phyloP scores from a whole-genome alignment of 306 rosid genomes.

The Fragaria vesca region DNA sequence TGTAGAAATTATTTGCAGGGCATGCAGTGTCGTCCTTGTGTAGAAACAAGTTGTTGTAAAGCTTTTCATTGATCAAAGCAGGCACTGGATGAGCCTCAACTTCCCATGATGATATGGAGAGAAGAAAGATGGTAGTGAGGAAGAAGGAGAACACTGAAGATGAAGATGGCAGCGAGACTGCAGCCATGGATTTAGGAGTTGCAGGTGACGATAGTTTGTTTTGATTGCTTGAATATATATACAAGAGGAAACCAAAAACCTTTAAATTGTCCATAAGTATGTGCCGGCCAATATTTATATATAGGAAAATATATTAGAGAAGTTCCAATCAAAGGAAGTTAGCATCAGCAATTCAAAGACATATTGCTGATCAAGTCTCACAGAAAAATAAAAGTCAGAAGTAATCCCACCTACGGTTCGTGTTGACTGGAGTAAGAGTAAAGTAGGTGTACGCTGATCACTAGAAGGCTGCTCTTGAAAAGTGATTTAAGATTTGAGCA shows the following conservation, averaged over 20 bases:
- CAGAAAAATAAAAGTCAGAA: too few species aligned
- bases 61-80: constrained; percentile 39
- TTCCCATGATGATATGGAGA: constrained; percentile 8
- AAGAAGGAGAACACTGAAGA: constrained; percentile 3
- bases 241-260: neutral
- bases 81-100: constrained; percentile 30
- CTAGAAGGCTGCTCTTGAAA: too few species aligned
- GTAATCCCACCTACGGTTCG: too few species aligned
- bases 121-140: neutral
- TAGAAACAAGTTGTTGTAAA: constrained; percentile 52
- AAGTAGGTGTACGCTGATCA: too few species aligned
- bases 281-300: neutral
- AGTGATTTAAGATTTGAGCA: too few species aligned
- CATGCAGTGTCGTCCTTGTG: constrained; percentile 84
- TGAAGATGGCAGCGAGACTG: constrained; percentile 3
- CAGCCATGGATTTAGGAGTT: constrained; percentile 14
- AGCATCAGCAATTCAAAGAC: neutral
- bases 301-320: too few species aligned
- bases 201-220: neutral
- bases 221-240: neutral
- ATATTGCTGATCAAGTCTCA: neutral
- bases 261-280: too few species aligned
- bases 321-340: neutral
- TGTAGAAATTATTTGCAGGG: constrained; percentile 75
- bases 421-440: too few species aligned